Percentiles rank a stretch among this genome's conserved stretches.
Evolutionary conservation across 129 eudicot species (phyloP).

Genomic region (Ambrosia trifida): DNA sequence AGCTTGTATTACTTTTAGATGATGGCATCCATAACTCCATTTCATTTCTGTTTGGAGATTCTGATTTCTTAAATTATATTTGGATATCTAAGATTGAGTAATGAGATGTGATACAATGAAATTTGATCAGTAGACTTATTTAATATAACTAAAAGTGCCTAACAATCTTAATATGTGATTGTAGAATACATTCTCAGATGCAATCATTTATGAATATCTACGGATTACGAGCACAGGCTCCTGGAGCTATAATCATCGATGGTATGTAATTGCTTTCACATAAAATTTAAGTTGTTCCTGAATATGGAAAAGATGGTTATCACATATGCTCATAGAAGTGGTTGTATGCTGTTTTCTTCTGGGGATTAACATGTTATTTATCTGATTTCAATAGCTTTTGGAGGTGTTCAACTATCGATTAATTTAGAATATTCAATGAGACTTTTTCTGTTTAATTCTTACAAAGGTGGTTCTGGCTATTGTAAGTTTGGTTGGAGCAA

Average conservation of each 20-base stretch:
- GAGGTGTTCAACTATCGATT: not conserved
- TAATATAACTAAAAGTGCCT: conserved; percentile 7
- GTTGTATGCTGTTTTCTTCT: not conserved
- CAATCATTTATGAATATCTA: conserved; percentile 65
- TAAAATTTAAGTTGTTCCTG: not conserved
- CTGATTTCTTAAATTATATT: not conserved
- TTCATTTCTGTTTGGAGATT: not conserved
- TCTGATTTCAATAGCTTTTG: not conserved
- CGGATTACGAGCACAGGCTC: conserved; percentile 62
- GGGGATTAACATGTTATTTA: not conserved
- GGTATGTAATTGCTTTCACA: conserved; percentile 40
- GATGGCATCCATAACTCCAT: not conserved
- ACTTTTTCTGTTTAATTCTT: conserved; percentile 17
- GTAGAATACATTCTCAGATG: conserved; percentile 56
- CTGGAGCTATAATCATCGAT: conserved; percentile 82
- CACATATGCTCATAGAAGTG: not conserved
- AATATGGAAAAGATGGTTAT: conserved; percentile 5
- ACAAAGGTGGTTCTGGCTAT: conserved; percentile 92
- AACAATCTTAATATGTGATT: conserved; percentile 31
- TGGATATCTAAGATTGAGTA: not conserved
- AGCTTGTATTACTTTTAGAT: not conserved
- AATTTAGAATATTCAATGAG: not conserved
- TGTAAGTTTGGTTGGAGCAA: conserved; percentile 98
- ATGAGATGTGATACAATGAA: conserved; percentile 1
- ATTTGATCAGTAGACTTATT: not conserved